Evolutionary conservation across 2,329 filamentous ascomycete genomes (phyloP), one percentile per base, ranked within the genome.

Genomic region (Aspergillus aculeatinus): DNA sequence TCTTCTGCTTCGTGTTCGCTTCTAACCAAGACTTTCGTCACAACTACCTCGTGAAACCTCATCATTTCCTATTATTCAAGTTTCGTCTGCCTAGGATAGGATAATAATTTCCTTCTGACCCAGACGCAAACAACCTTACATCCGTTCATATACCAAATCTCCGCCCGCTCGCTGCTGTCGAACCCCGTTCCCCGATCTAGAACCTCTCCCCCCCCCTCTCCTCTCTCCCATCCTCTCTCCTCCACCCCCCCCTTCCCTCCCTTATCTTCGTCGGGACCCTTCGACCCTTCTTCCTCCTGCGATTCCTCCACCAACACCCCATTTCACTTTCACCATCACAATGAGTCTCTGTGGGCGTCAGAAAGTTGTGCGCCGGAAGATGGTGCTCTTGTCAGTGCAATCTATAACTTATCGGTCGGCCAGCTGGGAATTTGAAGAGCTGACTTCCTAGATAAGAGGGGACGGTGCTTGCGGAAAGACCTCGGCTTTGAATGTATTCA

Each of bases 381-480:
- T 97, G 80, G 92, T 97, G 73, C 85, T 97, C 70, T 84, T 97
- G 90, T 96, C 64, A 74, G 70, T 71, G 57, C 19, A 48, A 48
- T 7, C n/a, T 21, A 39, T 27, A 14, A 48, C 11, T 27, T 31
- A 16, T 50, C 27, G 29, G 14, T 57, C 44, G 29, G n/a, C n/a
- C 65, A 33, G 56, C 57, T 59, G 48, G 39, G 16, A 35, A 44
- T 5, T 9, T 16, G 16, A 19, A 44, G 16, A 44, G 39, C 67
- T 73, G 63, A 70, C 63, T 48, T 54, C 57, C 48, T 44, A 53
- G 56, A 59, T 63, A 69, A 96, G 92, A 74, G 94, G 94, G 71
- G 94, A 98, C 76, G 94, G 94, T 83, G 94, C 94, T 69, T 96
- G 90, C 78, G 94, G 94, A 74, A 99, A 99, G 84, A 99, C 95